Percentiles rank a stretch among this genome's conserved stretches.
Conservation (phyloP, 345 rosid species). For the Rhodamnia argentea region DNA sequence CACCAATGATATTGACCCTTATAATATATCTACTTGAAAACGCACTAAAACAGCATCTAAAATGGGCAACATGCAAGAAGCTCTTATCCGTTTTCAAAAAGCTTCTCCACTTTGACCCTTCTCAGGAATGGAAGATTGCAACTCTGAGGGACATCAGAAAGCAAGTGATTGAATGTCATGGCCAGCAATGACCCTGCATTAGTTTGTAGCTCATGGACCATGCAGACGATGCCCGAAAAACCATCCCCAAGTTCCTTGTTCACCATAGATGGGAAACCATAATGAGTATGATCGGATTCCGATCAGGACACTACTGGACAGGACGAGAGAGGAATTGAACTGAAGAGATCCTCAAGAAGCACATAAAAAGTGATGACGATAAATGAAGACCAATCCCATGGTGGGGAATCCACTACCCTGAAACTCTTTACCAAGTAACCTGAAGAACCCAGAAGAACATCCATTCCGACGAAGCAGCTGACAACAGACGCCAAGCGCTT, state of each 20-base stretch:
- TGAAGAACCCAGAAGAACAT: not conserved
- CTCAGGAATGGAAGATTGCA: not conserved
- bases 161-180: not conserved
- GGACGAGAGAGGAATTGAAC: not conserved
- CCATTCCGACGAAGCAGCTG: not conserved
- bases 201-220: not conserved
- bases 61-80: not conserved
- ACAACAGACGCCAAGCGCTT: not conserved
- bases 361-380: not conserved
- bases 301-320: not conserved
- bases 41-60: not conserved
- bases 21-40: not conserved
- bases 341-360: not conserved
- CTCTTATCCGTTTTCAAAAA: not conserved
- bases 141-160: not conserved
- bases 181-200: not conserved
- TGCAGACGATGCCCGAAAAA: not conserved
- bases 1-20: not conserved
- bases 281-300: not conserved
- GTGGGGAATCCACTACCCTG: not conserved
- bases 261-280: not conserved
- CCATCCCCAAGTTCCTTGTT: not conserved
- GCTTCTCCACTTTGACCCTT: not conserved
- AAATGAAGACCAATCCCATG: not conserved
- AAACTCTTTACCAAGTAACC: not conserved